A percentile compares a stretch with the other conserved stretches of the same genome.
Evolutionary conservation across 1,139 yeast species (phyloP).

Genomic region (Diutina sp.): DNA sequence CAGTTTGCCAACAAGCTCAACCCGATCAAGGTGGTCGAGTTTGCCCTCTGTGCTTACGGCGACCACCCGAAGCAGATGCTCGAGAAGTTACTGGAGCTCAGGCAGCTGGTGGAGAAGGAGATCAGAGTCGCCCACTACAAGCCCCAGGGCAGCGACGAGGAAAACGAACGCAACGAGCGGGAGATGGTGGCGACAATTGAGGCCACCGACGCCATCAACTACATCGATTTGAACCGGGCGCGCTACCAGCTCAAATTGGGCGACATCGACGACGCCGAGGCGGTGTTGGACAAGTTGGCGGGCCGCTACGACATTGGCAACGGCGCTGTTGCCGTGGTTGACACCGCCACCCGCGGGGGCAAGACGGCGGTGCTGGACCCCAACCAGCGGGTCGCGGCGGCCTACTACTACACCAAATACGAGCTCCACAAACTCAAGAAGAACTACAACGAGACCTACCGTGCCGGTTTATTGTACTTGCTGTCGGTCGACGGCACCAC

Average conservation of each 20-base stretch:
- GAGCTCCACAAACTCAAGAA: constrained; percentile 62
- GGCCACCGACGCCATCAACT: constrained; percentile 35
- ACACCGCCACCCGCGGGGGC: not conserved
- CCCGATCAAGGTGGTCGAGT: constrained; percentile 66
- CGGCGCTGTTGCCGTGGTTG: not conserved
- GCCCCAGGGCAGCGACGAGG: constrained; percentile 11
- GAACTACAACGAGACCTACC: constrained; percentile 73
- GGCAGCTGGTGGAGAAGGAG: constrained; percentile 13
- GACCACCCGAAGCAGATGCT: constrained; percentile 39
- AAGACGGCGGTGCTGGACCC: not conserved
- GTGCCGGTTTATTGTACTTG: constrained; percentile 41
- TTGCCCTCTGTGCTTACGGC: constrained; percentile 40
- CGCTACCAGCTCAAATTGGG: constrained; percentile 50
- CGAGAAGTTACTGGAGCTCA: constrained; percentile 38
- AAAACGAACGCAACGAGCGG: constrained; percentile 19
- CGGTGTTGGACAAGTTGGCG: constrained; percentile 50
- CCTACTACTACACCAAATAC: constrained; percentile 72
- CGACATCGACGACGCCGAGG: constrained; percentile 52
- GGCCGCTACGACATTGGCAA: constrained; percentile 21
- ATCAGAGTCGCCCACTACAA: constrained; percentile 26
- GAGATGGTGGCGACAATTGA: constrained; percentile 12
- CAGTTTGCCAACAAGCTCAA: constrained; percentile 62
- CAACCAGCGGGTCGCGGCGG: constrained; percentile 25
- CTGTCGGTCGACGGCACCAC: constrained; percentile 29
- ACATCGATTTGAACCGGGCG: constrained; percentile 68